Evolutionary conservation across 148 eudicot genomes (phyloP).

Genomic region (Drosera capensis): DNA sequence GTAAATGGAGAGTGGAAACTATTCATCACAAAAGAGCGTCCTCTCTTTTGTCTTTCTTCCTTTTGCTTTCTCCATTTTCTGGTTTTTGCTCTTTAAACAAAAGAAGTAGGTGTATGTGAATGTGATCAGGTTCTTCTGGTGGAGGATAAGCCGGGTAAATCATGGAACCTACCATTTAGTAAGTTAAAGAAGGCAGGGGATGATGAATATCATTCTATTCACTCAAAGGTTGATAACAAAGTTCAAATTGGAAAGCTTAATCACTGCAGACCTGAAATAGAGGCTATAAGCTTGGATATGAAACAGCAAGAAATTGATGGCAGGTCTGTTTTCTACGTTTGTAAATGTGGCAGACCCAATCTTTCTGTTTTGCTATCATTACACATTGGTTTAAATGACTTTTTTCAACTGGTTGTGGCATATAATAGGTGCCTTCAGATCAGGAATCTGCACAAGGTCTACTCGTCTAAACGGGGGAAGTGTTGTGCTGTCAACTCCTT

Average conservation of each 20-base stretch:
- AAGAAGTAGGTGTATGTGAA: neutral
- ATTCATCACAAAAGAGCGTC: too few species aligned
- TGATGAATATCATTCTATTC: conserved; percentile 14
- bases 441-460: conserved; percentile 71
- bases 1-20: too few species aligned
- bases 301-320: conserved; percentile 91
- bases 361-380: too few species aligned
- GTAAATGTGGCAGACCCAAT: neutral
- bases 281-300: conserved; percentile 87
- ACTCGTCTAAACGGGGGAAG: conserved; percentile 45
- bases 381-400: neutral
- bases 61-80: neutral
- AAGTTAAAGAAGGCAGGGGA: conserved; percentile 32
- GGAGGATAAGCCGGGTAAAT: conserved; percentile 29
- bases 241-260: conserved; percentile 7
- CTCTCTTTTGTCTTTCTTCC: neutral
- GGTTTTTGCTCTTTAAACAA: neutral
- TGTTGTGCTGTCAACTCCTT: conserved; percentile 84
- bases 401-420: neutral
- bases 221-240: conserved; percentile 15
- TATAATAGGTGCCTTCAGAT: conserved; percentile 82
- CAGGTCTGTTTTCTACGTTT: conserved; percentile 28
- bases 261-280: conserved; percentile 27
- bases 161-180: conserved; percentile 37
- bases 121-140: conserved; percentile 44